Evolutionary conservation across 345 rosid species (phyloP).

Genomic region (Raphanus sativus): DNA sequence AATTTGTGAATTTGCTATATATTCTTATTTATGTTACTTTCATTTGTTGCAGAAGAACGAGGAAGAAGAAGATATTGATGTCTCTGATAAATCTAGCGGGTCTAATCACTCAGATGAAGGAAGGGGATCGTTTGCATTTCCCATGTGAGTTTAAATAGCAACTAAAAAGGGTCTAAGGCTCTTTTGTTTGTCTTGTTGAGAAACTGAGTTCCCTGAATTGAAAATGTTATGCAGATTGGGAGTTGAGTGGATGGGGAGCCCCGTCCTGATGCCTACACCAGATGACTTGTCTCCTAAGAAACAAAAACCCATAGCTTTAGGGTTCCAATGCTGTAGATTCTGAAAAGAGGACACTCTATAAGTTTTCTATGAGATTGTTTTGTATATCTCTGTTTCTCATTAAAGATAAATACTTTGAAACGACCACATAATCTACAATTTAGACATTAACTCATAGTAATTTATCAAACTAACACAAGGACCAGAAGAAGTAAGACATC

Average conservation of each 20-base stretch:
- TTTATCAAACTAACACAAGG: not conserved
- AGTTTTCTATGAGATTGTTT: slow-evolving; percentile 9
- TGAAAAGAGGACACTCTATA: not conserved
- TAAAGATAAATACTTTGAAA: not conserved
- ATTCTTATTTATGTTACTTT: not conserved
- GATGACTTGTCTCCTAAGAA: slow-evolving; percentile 51
- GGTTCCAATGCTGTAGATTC: slow-evolving; percentile 63
- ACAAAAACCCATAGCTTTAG: slow-evolving; percentile 41
- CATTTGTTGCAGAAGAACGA: slow-evolving; percentile 19
- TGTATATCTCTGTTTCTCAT: slow-evolving; percentile 11
- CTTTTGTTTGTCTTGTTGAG: not conserved
- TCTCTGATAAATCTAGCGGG: slow-evolving; percentile 48
- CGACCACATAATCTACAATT: not conserved
- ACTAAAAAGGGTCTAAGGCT: not conserved
- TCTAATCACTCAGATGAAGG: slow-evolving; percentile 57
- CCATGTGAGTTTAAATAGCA: slow-evolving; percentile 48
- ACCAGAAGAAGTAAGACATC: not conserved
- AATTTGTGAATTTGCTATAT: not conserved
- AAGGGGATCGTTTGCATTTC: slow-evolving; percentile 70
- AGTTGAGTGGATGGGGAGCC: slow-evolving; percentile 72
- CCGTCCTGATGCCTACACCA: slow-evolving; percentile 67
- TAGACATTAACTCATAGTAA: not conserved
- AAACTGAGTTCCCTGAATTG: not conserved
- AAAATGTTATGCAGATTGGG: slow-evolving; percentile 52
- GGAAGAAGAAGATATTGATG: slow-evolving; percentile 31